Evolutionary conservation across 1,284 basidiomycete species (phyloP).

Genomic region (Rhodofomes roseus): DNA sequence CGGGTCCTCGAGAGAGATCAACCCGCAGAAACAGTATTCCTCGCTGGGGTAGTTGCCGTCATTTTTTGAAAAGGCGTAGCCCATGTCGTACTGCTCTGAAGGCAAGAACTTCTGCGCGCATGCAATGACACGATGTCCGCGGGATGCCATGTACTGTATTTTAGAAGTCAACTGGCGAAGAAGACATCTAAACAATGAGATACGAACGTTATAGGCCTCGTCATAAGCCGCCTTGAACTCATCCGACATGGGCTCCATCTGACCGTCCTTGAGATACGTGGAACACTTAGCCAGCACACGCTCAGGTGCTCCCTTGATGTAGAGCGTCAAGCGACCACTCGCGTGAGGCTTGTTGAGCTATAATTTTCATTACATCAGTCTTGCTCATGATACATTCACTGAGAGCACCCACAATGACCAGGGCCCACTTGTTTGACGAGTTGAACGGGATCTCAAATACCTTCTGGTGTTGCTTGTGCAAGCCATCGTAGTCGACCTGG

Average conservation of each 20-base stretch:
- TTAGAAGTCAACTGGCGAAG: neutral
- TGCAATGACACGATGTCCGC: constrained; percentile 68
- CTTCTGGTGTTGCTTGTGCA: constrained; percentile 48
- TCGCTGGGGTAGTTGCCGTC: constrained; percentile 50
- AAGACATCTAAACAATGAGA: neutral
- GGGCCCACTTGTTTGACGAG: constrained; percentile 68
- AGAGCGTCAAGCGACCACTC: constrained; percentile 44
- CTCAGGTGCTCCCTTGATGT: constrained; percentile 68
- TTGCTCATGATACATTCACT: neutral
- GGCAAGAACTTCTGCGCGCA: constrained; percentile 58
- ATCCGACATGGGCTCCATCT: constrained; percentile 46
- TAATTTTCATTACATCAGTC: neutral
- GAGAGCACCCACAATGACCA: constrained; percentile 50
- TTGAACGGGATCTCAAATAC: constrained; percentile 73
- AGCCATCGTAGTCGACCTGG: constrained; percentile 51
- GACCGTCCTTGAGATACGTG: constrained; percentile 53
- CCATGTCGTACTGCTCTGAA: constrained; percentile 40
- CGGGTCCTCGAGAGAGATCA: constrained; percentile 66
- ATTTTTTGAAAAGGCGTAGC: constrained; percentile 51
- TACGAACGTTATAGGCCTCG: constrained; percentile 53
- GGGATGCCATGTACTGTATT: constrained; percentile 64
- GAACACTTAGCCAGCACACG: constrained; percentile 62
- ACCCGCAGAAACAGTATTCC: constrained; percentile 59
- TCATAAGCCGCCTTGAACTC: constrained; percentile 53
- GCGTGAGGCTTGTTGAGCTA: constrained; percentile 54